These are phyloP conservation scores for Rhododendron mucronatum DNA, from an alignment of 148 eudicot genomes.

Conservation along the genomic window DNA sequence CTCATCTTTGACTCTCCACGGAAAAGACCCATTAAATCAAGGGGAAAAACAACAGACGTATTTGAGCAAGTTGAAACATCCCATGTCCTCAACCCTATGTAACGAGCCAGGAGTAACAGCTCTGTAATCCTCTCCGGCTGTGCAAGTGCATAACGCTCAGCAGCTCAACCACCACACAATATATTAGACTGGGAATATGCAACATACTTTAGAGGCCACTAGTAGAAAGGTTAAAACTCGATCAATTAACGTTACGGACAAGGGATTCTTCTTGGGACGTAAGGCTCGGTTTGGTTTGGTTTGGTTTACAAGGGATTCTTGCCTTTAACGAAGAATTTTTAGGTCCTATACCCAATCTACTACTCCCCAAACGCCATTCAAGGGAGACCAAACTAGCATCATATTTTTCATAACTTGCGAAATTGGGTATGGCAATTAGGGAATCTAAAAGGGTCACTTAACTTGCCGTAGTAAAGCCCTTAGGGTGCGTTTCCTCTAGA, in stretches of 20 bases:
- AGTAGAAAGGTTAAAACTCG: neutral
- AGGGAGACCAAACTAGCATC: neutral
- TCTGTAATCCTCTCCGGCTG: neutral
- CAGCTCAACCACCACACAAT: neutral
- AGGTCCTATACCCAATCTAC: neutral
- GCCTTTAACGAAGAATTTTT: neutral
- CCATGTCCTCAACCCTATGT: neutral
- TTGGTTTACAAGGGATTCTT: neutral
- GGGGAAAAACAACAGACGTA: neutral
- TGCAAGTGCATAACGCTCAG: neutral
- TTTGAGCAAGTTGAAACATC: neutral
- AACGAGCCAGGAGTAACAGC: neutral
- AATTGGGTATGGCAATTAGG: neutral
- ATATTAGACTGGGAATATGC: neutral
- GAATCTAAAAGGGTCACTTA: neutral
- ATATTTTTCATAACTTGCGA: neutral
- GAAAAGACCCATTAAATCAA: neutral
- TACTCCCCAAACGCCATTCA: neutral
- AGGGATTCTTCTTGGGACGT: neutral
- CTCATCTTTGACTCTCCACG: neutral
- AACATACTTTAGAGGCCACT: neutral
- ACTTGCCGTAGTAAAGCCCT: neutral
- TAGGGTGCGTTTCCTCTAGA: neutral
- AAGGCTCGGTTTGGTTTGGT: no score
- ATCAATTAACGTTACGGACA: neutral